Conservation (phyloP, 2,329 filamentous ascomycete species). For the Trichoderma oligosporum region DNA sequence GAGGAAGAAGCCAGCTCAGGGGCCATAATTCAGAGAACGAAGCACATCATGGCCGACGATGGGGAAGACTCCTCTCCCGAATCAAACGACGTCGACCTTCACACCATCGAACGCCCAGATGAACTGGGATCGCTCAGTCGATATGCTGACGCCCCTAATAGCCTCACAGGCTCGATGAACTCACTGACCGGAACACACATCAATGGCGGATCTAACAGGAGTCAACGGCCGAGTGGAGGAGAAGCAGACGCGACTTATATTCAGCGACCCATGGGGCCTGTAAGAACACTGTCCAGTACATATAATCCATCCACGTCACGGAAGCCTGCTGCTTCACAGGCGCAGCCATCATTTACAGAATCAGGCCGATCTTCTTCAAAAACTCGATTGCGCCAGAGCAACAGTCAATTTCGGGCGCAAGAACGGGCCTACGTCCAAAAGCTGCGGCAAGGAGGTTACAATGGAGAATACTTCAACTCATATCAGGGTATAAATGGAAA, state of each 20-base stretch:
- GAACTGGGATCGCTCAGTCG: slow-evolving; percentile 43
- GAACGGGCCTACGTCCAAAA: slow-evolving; percentile 94
- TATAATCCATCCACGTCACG: slow-evolving; percentile 67
- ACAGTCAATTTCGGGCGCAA: slow-evolving; percentile 53
- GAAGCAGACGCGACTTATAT: slow-evolving; percentile 38
- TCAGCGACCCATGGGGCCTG: slow-evolving; percentile 65
- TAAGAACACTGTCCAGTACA: slow-evolving; percentile 72
- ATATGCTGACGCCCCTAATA: slow-evolving; percentile 41
- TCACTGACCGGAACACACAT: slow-evolving; percentile 42
- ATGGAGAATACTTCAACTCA: slow-evolving; percentile 65
- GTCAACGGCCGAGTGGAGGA: slow-evolving; percentile 35
- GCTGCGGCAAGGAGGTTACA: slow-evolving; percentile 67
- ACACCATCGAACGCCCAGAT: slow-evolving; percentile 48
- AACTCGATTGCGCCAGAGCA: slow-evolving; percentile 46
- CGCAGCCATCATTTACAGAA: slow-evolving; percentile 41
- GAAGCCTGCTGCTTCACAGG: slow-evolving; percentile 41
- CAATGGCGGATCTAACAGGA: slow-evolving; percentile 40
- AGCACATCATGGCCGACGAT: slow-evolving; percentile 31
- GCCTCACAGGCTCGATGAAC: slow-evolving; percentile 41
- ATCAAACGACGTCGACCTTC: slow-evolving; percentile 40
- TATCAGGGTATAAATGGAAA: slow-evolving; percentile 59
- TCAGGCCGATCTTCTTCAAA: slow-evolving; percentile 51
- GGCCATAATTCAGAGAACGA: slow-evolving; percentile 42
- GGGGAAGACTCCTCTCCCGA: slow-evolving; percentile 30
- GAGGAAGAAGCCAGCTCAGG: slow-evolving; percentile 40